These are phyloP conservation scores for Citrus mangshanensis DNA, from an alignment of 345 rosid genomes.

Conservation along the genomic window DNA sequence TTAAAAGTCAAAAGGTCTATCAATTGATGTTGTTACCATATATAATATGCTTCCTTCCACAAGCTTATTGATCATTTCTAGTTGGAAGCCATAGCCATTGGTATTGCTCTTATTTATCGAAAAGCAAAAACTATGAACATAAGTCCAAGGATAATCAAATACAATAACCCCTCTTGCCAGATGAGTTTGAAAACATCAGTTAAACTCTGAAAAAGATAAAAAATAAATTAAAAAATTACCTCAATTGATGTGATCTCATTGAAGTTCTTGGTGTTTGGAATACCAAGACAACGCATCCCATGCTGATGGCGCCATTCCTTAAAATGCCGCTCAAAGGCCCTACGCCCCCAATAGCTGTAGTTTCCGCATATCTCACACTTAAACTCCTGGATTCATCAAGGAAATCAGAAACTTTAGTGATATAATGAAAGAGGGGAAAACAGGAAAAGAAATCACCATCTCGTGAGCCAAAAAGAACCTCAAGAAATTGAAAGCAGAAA, in stretches of 20 bases:
- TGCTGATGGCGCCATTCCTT: slow-evolving; percentile 99
- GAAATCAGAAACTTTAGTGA: not conserved
- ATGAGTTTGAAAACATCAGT: not conserved
- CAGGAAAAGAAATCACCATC: not conserved
- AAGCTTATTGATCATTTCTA: not conserved
- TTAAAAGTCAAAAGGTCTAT: not conserved
- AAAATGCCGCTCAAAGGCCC: slow-evolving; percentile 97
- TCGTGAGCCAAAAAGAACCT: not conserved
- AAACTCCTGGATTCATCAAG: slow-evolving; percentile 55
- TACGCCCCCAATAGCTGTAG: slow-evolving; percentile 95
- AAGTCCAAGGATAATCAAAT: not conserved
- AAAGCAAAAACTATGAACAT: not conserved
- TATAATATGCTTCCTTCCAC: not conserved
- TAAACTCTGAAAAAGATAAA: too few species aligned
- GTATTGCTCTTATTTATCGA: not conserved
- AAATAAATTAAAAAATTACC: slow-evolving; percentile 30
- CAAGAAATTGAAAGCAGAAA: not conserved
- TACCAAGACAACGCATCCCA: slow-evolving; percentile 98
- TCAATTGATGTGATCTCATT: slow-evolving; percentile 91
- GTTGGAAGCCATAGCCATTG: not conserved
- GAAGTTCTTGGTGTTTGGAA: slow-evolving; percentile 98
- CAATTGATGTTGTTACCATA: not conserved
- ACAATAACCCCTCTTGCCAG: not conserved
- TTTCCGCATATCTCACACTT: slow-evolving; percentile 97
- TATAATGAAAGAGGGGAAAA: not conserved